Base-by-base conservation (phyloP, 768 basidiomycete species). In the Kockovaella imperatae region DNA sequence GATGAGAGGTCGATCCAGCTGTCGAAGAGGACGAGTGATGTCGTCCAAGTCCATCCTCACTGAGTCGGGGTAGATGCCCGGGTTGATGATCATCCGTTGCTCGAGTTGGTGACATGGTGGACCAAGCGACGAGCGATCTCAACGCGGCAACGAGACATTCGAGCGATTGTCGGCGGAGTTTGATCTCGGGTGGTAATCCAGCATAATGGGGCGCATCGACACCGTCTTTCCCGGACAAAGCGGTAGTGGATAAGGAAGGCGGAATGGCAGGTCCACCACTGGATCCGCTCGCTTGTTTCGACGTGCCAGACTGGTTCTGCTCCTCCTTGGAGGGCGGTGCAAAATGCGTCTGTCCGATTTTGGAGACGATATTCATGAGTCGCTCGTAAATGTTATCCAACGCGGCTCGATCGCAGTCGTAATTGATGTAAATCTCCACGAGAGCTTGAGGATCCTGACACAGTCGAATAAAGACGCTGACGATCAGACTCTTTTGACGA, bases 371-470 rank as follows among this genome's bases (percentile, higher is more conserved):
- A 73, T 96, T 96, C 77, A 97, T 87, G 40, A 96, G 75, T 82
- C 87, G 86, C 63, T 99, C 95, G 71, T 97, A 99, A 49, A 97
- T 91, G 73, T 99, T 97, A 64, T 95, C 93, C 8, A 79, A 79
- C 3, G 93, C 88, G 50, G 88, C 84, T 50, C 88, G 80, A 64
- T 99, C 95, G 68, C 95, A 99, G 66, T 99, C 95, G 66, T 99
- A 99, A 70, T 99, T 99, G 68, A 99, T 82, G 73, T 97, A 99
- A 49, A 97, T 82, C 70, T 99, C 95, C 25, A 99, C 95, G 17
- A 99, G 76, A 7, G 93, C 90, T 70, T 97, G 95, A 1, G 95
- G 90, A 64, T 97, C 95, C 69, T 93, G 87, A 62, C 87, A 91
- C 14, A 99, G 74, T 34, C 86, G 80, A 25, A 93, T 70, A 83